A percentile compares a stretch with the other conserved stretches of the same genome.
Conservation (phyloP, 805 yeast species). For the Pichia membranifaciens region DNA sequence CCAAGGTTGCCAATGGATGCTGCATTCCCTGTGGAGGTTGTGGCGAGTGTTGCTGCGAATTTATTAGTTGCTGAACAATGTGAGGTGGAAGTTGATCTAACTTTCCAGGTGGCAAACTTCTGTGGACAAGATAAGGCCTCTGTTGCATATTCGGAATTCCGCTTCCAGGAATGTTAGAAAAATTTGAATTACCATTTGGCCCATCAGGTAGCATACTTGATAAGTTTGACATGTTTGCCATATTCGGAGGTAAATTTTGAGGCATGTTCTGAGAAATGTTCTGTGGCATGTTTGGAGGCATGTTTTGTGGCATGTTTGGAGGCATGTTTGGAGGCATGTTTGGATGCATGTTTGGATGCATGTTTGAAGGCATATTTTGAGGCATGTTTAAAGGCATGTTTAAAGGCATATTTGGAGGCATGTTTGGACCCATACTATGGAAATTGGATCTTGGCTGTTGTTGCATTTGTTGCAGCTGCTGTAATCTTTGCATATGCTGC, state of each 20-base stretch:
- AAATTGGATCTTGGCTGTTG: background rate
- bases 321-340: background rate
- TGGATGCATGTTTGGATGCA: background rate
- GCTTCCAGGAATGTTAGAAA: too few relatives aligned
- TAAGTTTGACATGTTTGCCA: background rate
- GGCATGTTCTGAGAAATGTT: background rate
- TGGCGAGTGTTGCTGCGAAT: background rate
- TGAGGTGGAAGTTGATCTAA: slow-evolving; percentile 6
- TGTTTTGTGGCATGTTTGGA: background rate
- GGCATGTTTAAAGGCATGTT: background rate
- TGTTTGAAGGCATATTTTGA: slow-evolving; percentile 1
- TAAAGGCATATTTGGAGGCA: background rate
- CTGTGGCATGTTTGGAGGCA: background rate
- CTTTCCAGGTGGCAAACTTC: background rate
- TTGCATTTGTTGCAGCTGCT: background rate
- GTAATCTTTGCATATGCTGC: slow-evolving; percentile 8
- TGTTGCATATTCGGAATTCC: too few relatives aligned
- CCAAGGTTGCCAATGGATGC: background rate
- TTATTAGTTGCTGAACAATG: background rate
- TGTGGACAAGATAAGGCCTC: too few relatives aligned
- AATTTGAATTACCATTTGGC: background rate
- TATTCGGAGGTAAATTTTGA: background rate
- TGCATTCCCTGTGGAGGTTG: slow-evolving; percentile 4
- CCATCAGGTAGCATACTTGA: slow-evolving; percentile 2
- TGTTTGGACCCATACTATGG: background rate